Percentiles rank a stretch among this genome's conserved stretches.
Conservation (phyloP, 2,329 filamentous ascomycete species). For the Ceratocystis diversiconidia region DNA sequence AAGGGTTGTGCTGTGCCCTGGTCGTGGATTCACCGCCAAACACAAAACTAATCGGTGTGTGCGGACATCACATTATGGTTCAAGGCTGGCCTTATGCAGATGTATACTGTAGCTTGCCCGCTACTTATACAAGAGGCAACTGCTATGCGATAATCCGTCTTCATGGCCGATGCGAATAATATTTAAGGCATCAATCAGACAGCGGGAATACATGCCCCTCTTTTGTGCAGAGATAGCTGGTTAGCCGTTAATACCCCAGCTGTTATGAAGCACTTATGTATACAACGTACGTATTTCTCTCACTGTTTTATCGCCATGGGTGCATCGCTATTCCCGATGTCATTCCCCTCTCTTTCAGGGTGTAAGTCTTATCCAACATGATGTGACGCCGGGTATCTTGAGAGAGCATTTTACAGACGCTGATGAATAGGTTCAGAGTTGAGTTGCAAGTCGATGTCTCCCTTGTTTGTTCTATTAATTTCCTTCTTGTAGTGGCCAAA, state of each 20-base stretch:
- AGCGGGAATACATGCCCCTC: not conserved
- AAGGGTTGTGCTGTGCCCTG: no score
- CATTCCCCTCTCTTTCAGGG: not conserved
- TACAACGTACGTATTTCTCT: not conserved
- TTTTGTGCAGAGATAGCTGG: not conserved
- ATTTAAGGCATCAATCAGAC: no score
- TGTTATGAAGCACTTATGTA: not conserved
- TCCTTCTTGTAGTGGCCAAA: not conserved
- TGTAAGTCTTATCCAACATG: not conserved
- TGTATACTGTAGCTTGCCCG: no score
- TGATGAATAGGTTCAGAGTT: not conserved
- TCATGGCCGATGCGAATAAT: no score
- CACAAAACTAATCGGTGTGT: not conserved
- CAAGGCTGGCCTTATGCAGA: no score
- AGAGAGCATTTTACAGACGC: not conserved
- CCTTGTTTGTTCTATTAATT: not conserved
- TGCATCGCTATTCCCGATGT: conserved; percentile 1
- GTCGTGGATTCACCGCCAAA: not conserved
- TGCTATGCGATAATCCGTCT: no score
- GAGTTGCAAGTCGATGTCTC: not conserved
- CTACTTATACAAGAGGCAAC: no score
- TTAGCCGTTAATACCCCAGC: no score
- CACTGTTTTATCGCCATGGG: not conserved
- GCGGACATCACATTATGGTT: no score
- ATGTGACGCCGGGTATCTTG: not conserved